These are phyloP conservation scores for Fusarium annulatum DNA, from an alignment of 2,329 filamentous ascomycete species.

Conservation along the genomic window DNA sequence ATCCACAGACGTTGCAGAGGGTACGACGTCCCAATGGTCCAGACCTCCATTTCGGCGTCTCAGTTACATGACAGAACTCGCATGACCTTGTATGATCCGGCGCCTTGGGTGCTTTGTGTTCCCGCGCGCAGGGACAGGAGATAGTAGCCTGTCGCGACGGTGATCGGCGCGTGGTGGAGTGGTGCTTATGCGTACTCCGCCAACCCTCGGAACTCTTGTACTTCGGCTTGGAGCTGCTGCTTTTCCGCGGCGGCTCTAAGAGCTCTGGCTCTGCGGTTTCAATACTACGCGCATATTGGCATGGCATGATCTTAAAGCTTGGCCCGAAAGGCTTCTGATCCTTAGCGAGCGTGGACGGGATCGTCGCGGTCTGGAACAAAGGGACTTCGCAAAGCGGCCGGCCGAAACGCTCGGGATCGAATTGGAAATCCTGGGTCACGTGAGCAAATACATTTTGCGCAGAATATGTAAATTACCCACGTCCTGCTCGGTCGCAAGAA, in stretches of 20 bases:
- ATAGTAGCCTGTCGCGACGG: background rate
- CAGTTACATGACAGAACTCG: background rate
- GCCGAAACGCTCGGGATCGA: slow-evolving; percentile 11
- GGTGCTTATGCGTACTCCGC: background rate
- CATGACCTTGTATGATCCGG: background rate
- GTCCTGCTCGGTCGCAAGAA: background rate
- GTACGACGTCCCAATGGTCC: background rate
- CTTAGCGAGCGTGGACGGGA: background rate
- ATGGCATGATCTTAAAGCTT: background rate
- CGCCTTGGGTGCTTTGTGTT: background rate
- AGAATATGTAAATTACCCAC: background rate
- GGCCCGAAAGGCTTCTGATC: background rate
- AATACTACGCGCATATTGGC: background rate
- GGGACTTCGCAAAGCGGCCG: slow-evolving; percentile 8
- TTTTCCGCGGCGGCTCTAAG: background rate
- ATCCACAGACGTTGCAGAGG: slow-evolving; percentile 24
- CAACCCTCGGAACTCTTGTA: background rate
- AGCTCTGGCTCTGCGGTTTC: background rate
- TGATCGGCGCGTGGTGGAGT: background rate
- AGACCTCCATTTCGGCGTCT: slow-evolving; percentile 19
- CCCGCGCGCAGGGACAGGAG: background rate
- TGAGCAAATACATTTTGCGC: background rate
- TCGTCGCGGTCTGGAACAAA: slow-evolving; percentile 3
- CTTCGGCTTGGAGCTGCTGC: background rate
- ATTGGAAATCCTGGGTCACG: background rate